A percentile compares a stretch with the other conserved stretches of the same genome.
These are phyloP conservation scores for Barnettozyma californica DNA, from an alignment of 805 yeast species.

Conservation along the genomic window DNA sequence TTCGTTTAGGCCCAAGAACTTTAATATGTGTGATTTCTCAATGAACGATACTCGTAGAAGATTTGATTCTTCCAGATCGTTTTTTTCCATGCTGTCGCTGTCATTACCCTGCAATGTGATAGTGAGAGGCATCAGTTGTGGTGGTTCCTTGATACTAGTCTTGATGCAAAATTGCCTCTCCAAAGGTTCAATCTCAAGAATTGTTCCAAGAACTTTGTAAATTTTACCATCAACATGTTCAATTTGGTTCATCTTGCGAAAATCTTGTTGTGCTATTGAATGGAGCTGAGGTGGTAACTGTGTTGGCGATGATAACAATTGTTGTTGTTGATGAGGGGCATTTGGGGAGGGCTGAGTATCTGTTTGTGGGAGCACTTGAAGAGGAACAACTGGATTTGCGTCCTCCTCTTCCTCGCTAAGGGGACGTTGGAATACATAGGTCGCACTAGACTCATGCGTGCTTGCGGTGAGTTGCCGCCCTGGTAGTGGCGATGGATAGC, in stretches of 20 bases:
- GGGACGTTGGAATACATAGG: neutral
- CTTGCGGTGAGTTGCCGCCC: neutral
- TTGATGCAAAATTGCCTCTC: constrained; percentile 15
- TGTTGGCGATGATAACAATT: neutral
- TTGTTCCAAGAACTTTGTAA: constrained; percentile 11
- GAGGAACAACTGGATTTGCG: neutral
- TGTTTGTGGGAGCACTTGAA: neutral
- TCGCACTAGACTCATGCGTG: neutral
- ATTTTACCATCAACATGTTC: constrained; percentile 17
- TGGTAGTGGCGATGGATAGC: neutral
- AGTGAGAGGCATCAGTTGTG: constrained; percentile 13
- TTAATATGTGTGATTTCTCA: constrained; percentile 10
- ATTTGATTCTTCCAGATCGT: constrained; percentile 8
- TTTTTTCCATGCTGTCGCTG: neutral
- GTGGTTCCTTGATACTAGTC: neutral
- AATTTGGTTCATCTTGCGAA: constrained; percentile 13
- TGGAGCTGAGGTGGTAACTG: neutral
- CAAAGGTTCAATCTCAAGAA: constrained; percentile 18
- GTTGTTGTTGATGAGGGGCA: neutral
- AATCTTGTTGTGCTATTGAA: neutral
- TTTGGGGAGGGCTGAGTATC: neutral
- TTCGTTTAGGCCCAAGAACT: constrained; percentile 20
- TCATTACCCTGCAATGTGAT: neutral
- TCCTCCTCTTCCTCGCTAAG: neutral
- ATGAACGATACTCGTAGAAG: constrained; percentile 12